Percentiles rank a stretch among this genome's conserved stretches.
Evolutionary conservation across 2,329 filamentous ascomycete species (phyloP).

Genomic region (Diplodia mutila): DNA sequence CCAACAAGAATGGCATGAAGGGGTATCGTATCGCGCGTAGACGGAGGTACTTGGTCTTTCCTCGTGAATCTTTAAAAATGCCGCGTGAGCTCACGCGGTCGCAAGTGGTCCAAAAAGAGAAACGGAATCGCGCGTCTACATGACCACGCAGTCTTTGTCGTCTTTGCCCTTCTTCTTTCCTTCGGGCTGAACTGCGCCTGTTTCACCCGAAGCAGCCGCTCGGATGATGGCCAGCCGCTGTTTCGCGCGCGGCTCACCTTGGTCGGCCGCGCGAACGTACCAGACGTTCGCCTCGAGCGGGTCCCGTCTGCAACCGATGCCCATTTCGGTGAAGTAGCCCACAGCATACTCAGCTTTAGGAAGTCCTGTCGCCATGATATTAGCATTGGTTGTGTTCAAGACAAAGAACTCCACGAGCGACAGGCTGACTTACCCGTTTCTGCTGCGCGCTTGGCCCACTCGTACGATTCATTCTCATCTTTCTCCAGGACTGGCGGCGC

Average conservation of each 20-base stretch:
- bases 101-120: constrained; percentile 3
- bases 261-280: constrained; percentile 95
- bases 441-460: constrained; percentile 89
- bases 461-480: constrained; percentile 94
- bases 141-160: constrained; percentile 44
- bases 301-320: constrained; percentile 91
- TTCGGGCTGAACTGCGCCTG: constrained; percentile 29
- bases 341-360: constrained; percentile 85
- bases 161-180: constrained; percentile 38
- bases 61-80: background rate
- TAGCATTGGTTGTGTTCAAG: background rate
- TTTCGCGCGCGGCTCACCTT: constrained; percentile 87
- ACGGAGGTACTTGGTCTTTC: background rate
- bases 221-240: constrained; percentile 85
- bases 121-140: constrained; percentile 32
- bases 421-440: constrained; percentile 71
- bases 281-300: constrained; percentile 96
- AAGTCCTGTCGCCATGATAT: constrained; percentile 54
- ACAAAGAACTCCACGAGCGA: background rate
- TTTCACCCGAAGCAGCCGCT: constrained; percentile 69
- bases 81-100: background rate
- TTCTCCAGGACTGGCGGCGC: constrained; percentile 90
- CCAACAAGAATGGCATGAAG: constrained; percentile 16
- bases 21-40: background rate
- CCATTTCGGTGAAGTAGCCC: constrained; percentile 98